A percentile compares a stretch with the other conserved stretches of the same genome.
Evolutionary conservation across 2,329 filamentous ascomycete genomes (phyloP).

Genomic region (Drechslera avenae): DNA sequence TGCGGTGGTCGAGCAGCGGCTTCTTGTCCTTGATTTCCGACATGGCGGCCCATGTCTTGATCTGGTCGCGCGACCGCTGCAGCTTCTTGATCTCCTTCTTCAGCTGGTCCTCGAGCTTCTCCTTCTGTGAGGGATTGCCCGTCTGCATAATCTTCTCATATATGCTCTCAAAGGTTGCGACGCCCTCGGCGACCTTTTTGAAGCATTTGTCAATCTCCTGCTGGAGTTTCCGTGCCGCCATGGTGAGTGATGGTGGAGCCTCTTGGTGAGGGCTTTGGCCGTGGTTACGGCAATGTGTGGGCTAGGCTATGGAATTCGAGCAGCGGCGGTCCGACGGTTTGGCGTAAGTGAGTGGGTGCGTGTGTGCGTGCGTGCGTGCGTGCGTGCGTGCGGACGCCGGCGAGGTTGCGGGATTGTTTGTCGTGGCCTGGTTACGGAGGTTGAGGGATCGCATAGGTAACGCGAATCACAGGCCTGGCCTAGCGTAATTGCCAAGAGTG

Average conservation of each 20-base stretch:
- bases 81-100: constrained; percentile 99
- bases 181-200: constrained; percentile 95
- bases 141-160: constrained; percentile 98
- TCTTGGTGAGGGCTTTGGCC: constrained; percentile 35
- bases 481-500: constrained; percentile 32
- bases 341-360: constrained; percentile 14
- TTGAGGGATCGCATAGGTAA: constrained; percentile 30
- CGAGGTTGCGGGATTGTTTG: constrained; percentile 24
- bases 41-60: constrained; percentile 98
- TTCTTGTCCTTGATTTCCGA: constrained; percentile 99
- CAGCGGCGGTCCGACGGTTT: constrained; percentile 12
- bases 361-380: no score
- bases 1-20: constrained; percentile 89
- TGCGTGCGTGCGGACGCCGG: constrained; percentile 24
- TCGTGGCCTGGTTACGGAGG: constrained; percentile 33
- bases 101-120: constrained; percentile 96
- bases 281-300: constrained; percentile 19
- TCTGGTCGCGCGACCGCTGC: constrained; percentile 94
- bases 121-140: constrained; percentile 91
- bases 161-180: constrained; percentile 88
- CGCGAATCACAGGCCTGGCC: constrained; percentile 28
- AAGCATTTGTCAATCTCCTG: constrained; percentile 99
- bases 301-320: constrained; percentile 5
- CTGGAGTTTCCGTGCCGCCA: constrained; percentile 95
- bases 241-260: constrained; percentile 59